phyloP scores from a whole-genome alignment of 129 eudicot genomes.

The Pittosporum tobira region DNA sequence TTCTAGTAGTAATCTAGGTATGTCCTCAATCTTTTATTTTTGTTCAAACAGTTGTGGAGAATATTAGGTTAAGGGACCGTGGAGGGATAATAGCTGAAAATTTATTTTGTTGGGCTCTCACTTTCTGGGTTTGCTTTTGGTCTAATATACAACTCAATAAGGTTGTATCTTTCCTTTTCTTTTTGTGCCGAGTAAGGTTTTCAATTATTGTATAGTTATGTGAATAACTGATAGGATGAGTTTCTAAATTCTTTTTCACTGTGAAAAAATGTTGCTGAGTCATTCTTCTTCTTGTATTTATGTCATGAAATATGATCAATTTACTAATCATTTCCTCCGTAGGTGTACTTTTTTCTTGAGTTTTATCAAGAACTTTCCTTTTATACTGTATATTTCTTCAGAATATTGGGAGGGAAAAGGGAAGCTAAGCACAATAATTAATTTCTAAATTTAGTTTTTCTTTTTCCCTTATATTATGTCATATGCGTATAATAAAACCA shows the following conservation, averaged over 20 bases:
- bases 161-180: background rate
- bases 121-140: constrained; percentile 26
- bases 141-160: too few species aligned
- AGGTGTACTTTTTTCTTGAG: background rate
- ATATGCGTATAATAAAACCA: constrained; percentile 7
- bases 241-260: constrained; percentile 22
- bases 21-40: constrained; percentile 11
- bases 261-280: constrained; percentile 14
- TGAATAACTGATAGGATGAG: constrained; percentile 18
- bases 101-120: too few species aligned
- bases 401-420: background rate
- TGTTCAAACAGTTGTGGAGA: constrained; percentile 23
- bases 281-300: constrained; percentile 1
- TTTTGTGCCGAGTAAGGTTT: constrained; percentile 1
- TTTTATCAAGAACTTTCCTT: background rate
- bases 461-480: background rate
- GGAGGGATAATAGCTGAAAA: too few species aligned
- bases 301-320: constrained; percentile 9
- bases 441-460: background rate
- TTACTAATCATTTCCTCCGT: constrained; percentile 13
- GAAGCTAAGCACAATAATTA: too few species aligned
- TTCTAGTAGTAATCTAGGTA: constrained; percentile 6
- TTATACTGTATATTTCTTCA: background rate
- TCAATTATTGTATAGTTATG: constrained; percentile 4
- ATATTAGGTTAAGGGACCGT: constrained; percentile 37